These are phyloP conservation scores for Yamadazyma conglobata DNA, from an alignment of 1,139 yeast genomes.

Conservation along the genomic window DNA sequence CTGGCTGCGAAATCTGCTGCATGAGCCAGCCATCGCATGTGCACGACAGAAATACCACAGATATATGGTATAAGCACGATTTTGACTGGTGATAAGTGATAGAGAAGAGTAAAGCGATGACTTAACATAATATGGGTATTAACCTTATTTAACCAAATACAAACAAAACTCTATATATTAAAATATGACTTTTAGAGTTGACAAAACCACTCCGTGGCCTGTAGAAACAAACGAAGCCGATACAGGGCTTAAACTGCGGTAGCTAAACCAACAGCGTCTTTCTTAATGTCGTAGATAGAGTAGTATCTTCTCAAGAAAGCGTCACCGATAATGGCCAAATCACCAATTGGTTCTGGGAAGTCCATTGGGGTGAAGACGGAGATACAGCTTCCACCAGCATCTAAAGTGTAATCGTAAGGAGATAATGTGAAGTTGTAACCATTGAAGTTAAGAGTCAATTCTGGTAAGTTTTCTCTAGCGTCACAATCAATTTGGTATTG, in stretches of 20 bases:
- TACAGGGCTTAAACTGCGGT: slow-evolving; percentile 40
- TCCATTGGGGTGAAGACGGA: slow-evolving; percentile 97
- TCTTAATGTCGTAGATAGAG: slow-evolving; percentile 86
- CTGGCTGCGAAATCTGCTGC: no score
- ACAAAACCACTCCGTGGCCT: neutral
- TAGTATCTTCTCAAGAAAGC: slow-evolving; percentile 94
- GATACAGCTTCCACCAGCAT: slow-evolving; percentile 90
- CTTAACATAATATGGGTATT: neutral
- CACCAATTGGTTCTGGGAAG: slow-evolving; percentile 95
- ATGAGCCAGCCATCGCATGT: no score
- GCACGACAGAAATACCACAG: no score
- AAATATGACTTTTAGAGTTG: neutral
- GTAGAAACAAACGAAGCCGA: no score
- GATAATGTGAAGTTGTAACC: slow-evolving; percentile 89
- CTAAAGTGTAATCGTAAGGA: slow-evolving; percentile 88
- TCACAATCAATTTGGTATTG: slow-evolving; percentile 92
- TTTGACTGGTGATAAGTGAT: no score
- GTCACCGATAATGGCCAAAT: slow-evolving; percentile 93
- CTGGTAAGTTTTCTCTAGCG: slow-evolving; percentile 78
- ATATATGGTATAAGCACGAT: no score
- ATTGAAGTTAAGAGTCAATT: slow-evolving; percentile 80
- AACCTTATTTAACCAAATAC: neutral
- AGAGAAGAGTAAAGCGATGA: no score
- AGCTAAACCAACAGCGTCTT: slow-evolving; percentile 93
- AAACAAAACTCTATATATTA: neutral